Percentiles rank a stretch among this genome's conserved stretches.
phyloP scores from a whole-genome alignment of 73 alveolate species.

The Symbiodinium pilosum region DNA sequence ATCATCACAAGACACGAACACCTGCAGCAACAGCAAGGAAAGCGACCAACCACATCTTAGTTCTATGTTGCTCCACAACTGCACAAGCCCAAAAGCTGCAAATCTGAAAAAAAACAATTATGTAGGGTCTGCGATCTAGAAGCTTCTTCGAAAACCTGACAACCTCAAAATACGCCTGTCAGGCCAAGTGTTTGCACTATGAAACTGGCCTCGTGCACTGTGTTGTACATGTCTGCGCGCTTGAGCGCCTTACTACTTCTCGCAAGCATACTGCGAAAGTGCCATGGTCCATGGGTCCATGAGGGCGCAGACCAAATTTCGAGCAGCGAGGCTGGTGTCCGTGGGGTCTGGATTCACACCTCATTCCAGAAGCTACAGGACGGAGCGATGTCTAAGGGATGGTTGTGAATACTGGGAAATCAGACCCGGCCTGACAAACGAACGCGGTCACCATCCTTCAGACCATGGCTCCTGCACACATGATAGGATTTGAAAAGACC shows the following conservation, averaged over 20 bases:
- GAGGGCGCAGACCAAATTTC: not conserved
- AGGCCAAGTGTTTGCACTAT: too few relatives aligned
- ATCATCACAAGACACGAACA: conserved; percentile 88
- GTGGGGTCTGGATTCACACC: conserved; percentile 69
- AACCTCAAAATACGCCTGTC: too few relatives aligned
- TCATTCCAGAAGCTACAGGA: not conserved
- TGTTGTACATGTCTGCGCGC: conserved; percentile 89
- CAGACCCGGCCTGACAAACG: conserved; percentile 42
- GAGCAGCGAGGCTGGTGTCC: conserved; percentile 48
- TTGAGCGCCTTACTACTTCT: conserved; percentile 33
- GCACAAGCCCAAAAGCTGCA: too few relatives aligned
- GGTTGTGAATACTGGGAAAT: not conserved
- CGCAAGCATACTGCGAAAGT: too few relatives aligned
- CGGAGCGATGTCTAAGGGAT: not conserved
- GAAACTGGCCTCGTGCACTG: conserved; percentile 55
- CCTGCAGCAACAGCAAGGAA: conserved; percentile 16
- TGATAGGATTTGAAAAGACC: not conserved
- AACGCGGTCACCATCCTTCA: conserved; percentile 85
- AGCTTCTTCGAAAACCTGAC: too few relatives aligned
- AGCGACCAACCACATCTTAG: too few relatives aligned
- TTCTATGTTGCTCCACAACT: too few relatives aligned
- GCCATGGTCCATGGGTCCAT: too few relatives aligned
- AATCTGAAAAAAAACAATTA: too few relatives aligned
- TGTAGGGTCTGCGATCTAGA: too few relatives aligned
- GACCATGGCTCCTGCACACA: conserved; percentile 69